phyloP scores from a whole-genome alignment of 371 early-diverging fungal species.

The Rhizopus arrhizus region DNA sequence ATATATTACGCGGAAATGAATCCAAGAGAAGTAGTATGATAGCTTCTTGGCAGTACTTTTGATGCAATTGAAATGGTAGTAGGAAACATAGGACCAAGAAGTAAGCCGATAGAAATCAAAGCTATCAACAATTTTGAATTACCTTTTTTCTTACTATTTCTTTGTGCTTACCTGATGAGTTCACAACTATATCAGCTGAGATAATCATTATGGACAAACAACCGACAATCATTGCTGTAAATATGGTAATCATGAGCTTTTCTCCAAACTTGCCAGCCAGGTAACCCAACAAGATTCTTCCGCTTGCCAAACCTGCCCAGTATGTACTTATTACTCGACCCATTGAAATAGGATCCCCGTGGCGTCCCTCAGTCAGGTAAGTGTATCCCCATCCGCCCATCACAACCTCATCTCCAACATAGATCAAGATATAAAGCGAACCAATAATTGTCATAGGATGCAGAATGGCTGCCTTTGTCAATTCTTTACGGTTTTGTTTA shows the following conservation, averaged over 20 bases:
- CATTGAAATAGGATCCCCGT: conserved; percentile 26
- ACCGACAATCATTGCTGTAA: conserved; percentile 23
- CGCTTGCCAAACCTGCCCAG: conserved; percentile 40
- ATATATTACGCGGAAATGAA: conserved; percentile 37
- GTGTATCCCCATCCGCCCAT: conserved; percentile 40
- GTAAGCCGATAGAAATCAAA: conserved; percentile 28
- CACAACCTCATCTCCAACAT: conserved; percentile 45
- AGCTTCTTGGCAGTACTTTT: conserved; percentile 32
- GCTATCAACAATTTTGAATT: conserved; percentile 1
- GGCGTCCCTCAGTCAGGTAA: conserved; percentile 36
- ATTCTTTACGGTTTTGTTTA: conserved; percentile 6
- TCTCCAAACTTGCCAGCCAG: conserved; percentile 34
- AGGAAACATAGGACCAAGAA: conserved; percentile 44
- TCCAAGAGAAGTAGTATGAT: conserved; percentile 40
- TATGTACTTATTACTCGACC: conserved; percentile 33
- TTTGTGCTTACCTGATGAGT: conserved; percentile 25
- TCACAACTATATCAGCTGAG: conserved; percentile 13
- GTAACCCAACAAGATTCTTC: conserved; percentile 37
- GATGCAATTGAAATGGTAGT: conserved; percentile 39
- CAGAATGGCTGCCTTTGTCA: conserved; percentile 26
- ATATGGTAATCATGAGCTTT: conserved; percentile 33
- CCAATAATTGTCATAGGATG: conserved; percentile 32
- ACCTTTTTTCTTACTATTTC: not conserved
- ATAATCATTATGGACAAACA: conserved; percentile 19
- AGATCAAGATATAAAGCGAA: conserved; percentile 35